Evolutionary conservation across 208 protist species (phyloP).

Genomic region (Trypanosoma boissoni): DNA sequence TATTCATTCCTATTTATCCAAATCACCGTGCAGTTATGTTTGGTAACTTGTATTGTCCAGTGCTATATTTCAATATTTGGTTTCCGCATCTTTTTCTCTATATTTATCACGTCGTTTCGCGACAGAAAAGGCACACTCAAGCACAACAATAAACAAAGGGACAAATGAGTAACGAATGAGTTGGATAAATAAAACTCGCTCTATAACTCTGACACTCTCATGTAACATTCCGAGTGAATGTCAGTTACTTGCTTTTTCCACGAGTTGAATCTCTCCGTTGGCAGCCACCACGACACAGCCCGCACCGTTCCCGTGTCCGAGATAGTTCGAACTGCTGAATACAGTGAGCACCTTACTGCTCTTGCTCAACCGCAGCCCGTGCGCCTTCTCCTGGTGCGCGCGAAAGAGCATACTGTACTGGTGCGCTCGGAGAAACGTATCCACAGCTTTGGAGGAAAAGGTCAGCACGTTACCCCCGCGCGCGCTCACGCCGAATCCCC

Average conservation of each 20-base stretch:
- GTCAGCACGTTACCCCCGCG: slow-evolving; percentile 60
- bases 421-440: slow-evolving; percentile 60
- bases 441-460: slow-evolving; percentile 65
- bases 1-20: too few species aligned
- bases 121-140: too few species aligned
- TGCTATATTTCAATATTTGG: too few species aligned
- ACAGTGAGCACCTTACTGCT: slow-evolving; percentile 77
- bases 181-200: too few species aligned
- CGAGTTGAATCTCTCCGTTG: slow-evolving; percentile 63
- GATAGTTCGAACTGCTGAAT: slow-evolving; percentile 83
- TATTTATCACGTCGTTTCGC: too few species aligned
- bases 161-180: too few species aligned
- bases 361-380: slow-evolving; percentile 70
- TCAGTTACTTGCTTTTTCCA: slow-evolving; percentile 53
- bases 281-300: slow-evolving; percentile 57
- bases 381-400: slow-evolving; percentile 76
- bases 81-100: too few species aligned
- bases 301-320: slow-evolving; percentile 73
- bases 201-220: too few species aligned
- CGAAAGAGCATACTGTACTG: slow-evolving; percentile 73
- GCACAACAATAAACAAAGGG: too few species aligned
- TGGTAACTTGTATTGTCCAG: too few species aligned
- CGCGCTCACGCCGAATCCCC: slow-evolving; percentile 62
- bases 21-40: too few species aligned
- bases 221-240: too few species aligned